Evolutionary conservation across 768 basidiomycete species (phyloP), one percentile per base, ranked within the genome.

Genomic region (Coprinopsis cinerea): DNA sequence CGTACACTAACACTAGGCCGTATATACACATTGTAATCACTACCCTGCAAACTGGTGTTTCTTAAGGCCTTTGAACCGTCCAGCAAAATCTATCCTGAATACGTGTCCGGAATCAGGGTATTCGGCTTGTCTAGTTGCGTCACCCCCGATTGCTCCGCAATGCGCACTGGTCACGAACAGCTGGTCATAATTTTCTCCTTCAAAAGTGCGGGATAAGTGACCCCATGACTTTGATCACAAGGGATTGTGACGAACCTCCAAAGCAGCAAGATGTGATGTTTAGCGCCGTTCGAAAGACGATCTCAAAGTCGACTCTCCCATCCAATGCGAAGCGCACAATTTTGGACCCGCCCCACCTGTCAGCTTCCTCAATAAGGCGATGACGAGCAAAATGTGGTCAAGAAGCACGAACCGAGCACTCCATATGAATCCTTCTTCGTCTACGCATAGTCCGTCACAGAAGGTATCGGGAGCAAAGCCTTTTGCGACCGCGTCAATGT

Each of bases 231-330:
- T 17, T 5, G 9, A 43, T 43, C 22, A 18, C 5, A 11, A 18
- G 13, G 23, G 4, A 4, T 43, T 6, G 18, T 23, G 44, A 49
- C 63, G 57, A 56, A 78, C 82, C 83, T 64, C 83, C 85, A 60
- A 86, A 86, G 58, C 79, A 81, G 54, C 83, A 85, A 10, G 82
- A 73, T 3, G 85, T 86, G 30, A 85, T 69, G 47, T 82, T 78
- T 51, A 80, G 64, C 4, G 71, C 85, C n/a, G 72, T 78, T 20
- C 83, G 82, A 55, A 86, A 80, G 15, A 67, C 42, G 32, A 86
- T 69, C 57, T 81, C 75, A 9, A 78, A 60, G 57, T 83, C 80
- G 17, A 82, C 67, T 22, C 60, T 57, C 3, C 84, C 84, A n/a
- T 75, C 68, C 24, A 63, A 63, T 23, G 70, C 71, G 56, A 80